Percentiles rank a stretch among this genome's conserved stretches.
Conservation (phyloP, 495 filamentous ascomycete species). For the Parathielavia appendiculata region DNA sequence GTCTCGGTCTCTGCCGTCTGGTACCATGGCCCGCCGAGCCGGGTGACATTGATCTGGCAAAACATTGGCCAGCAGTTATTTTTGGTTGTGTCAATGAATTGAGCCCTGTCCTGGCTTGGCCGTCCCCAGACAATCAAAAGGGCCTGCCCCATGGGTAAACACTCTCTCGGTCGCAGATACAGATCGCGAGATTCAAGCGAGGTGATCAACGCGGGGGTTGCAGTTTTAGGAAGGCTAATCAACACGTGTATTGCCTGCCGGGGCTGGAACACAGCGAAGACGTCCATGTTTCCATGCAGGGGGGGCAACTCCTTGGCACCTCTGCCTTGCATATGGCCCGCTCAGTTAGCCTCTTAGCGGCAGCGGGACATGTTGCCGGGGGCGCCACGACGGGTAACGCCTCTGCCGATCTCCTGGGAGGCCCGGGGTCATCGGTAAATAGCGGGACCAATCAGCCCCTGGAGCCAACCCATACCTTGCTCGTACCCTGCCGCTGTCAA, state of each 20-base stretch:
- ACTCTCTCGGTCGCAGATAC: background rate
- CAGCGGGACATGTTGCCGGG: slow-evolving; percentile 7
- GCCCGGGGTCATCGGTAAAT: background rate
- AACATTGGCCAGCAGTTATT: slow-evolving; percentile 1
- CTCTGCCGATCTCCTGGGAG: slow-evolving; percentile 10
- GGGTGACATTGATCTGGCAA: slow-evolving; percentile 9
- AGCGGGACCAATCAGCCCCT: background rate
- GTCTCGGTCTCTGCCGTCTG: background rate
- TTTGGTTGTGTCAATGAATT: slow-evolving; percentile 3
- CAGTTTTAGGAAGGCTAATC: background rate
- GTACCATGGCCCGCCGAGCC: too few species aligned
- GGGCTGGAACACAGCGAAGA: background rate
- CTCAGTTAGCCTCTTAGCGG: background rate
- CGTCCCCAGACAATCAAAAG: background rate
- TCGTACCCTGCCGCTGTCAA: background rate
- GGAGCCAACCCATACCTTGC: background rate
- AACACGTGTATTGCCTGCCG: slow-evolving; percentile 1
- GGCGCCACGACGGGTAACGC: slow-evolving; percentile 2
- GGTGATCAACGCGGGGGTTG: background rate
- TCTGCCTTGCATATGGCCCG: background rate
- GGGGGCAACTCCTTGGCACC: too few species aligned
- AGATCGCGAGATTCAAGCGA: too few species aligned
- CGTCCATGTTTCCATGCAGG: background rate
- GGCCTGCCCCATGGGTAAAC: background rate
- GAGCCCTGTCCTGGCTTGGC: too few species aligned